Evolutionary conservation across 768 basidiomycete species (phyloP).

Genomic region (Mycena alexandri): DNA sequence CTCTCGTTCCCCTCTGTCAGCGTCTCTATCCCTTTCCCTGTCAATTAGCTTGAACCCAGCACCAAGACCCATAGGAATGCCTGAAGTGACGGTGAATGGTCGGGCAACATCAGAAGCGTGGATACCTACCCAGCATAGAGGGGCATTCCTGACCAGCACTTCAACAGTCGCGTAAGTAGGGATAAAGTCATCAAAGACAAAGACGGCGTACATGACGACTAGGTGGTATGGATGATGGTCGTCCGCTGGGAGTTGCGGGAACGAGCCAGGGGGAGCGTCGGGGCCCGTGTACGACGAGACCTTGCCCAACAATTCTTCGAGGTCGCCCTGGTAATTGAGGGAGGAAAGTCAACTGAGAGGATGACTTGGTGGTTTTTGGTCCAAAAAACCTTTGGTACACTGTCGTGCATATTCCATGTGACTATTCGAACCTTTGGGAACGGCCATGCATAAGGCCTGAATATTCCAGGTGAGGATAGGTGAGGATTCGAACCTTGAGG

Average conservation of each 20-base stretch:
- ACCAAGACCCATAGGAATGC: constrained; percentile 83
- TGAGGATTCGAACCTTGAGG: constrained; percentile 55
- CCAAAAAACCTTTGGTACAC: constrained; percentile 79
- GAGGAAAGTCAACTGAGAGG: constrained; percentile 20
- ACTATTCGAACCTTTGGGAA: constrained; percentile 76
- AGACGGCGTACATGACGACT: constrained; percentile 73
- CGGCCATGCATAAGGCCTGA: no score
- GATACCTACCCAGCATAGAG: constrained; percentile 70
- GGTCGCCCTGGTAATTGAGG: constrained; percentile 72
- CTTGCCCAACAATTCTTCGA: constrained; percentile 77
- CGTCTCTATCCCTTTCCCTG: constrained; percentile 58
- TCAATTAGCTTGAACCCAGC: constrained; percentile 82
- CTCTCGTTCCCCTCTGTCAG: constrained; percentile 55
- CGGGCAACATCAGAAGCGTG: constrained; percentile 5
- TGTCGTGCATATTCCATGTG: constrained; percentile 92
- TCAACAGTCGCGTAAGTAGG: constrained; percentile 36
- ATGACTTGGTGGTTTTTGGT: background rate
- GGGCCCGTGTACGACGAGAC: constrained; percentile 60
- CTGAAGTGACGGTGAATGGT: constrained; percentile 47
- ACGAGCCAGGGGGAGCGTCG: constrained; percentile 38
- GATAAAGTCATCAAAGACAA: background rate
- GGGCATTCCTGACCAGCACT: constrained; percentile 84
- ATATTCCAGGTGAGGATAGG: no score
- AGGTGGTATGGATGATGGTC: constrained; percentile 80
- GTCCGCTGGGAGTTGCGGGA: constrained; percentile 66